Base-by-base conservation (phyloP, 768 basidiomycete genomes). In the Cytidiella melzeri region DNA sequence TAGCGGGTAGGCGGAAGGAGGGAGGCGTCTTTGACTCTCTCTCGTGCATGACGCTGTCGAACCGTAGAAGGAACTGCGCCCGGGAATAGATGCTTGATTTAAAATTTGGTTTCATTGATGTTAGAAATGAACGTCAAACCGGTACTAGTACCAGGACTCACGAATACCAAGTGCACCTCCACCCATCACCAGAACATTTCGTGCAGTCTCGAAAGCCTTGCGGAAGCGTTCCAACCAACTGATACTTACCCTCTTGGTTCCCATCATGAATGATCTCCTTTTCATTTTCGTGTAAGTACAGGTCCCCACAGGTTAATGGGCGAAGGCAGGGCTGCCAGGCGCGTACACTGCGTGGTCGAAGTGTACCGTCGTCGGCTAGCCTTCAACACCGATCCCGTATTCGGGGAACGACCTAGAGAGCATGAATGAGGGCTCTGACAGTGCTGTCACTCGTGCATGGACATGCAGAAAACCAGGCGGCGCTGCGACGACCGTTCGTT, bases 151-250 rank as follows among this genome's bases (percentile, higher is more conserved):
- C 56, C 56, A 1, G 79, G 79, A 72, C 80, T 56, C 60, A 84
- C 83, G 82, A 23, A 87, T 78, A 3, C 85, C 86, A 7, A 87
- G 73, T 1, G 86, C 82, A 0, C 87, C 86, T 10, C 83, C 85
- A 1, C 87, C 86, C 2, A 87, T 74, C 12, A 87, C 73, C 5
- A 87, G 72, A 3, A 88, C 71, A 37, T 71, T 76, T 1, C 61
- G 65, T 0, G 81, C 72, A 2, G 60, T 63, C 45, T 73, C 64
- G 43, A 87, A 69, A 3, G 66, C 61, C 26, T 61, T 59, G 57
- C 84, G 83, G 47, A 72, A 70, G n/a, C 66, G 61, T 51, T 67
- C 68, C 38, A 84, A 66, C 72, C 77, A 82, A 2, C 63, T 66
- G 13, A 81, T 66, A 0, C 73, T 74, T 49, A 76, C 76, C 0